Percentiles rank a stretch among this genome's conserved stretches.
These are phyloP conservation scores for Eimeria sp. DNA, from an alignment of 169 alveolate species.

Conservation along the genomic window DNA sequence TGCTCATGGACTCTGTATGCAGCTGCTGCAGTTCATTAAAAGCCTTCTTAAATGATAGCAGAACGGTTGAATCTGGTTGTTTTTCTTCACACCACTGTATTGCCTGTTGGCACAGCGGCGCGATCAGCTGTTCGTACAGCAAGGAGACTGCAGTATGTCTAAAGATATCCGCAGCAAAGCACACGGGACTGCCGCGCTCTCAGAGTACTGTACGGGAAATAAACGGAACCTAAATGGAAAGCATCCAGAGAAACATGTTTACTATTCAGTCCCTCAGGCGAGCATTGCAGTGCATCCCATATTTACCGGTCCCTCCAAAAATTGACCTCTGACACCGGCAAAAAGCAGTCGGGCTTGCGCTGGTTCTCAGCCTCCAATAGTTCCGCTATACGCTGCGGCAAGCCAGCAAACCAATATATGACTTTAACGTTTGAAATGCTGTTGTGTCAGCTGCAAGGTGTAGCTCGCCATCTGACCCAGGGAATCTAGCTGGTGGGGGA, in stretches of 20 bases:
- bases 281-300: neutral
- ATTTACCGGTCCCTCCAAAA: conserved; percentile 47
- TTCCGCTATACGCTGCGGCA: conserved; percentile 24
- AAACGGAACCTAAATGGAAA: neutral
- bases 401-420: neutral
- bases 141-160: conserved; percentile 83
- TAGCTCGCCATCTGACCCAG: neutral
- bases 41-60: conserved; percentile 59
- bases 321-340: conserved; percentile 41
- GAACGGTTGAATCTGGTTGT: conserved; percentile 46
- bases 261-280: neutral
- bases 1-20: conserved; percentile 95
- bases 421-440: neutral
- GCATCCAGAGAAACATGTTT: neutral
- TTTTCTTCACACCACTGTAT: conserved; percentile 13
- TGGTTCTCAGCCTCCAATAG: conserved; percentile 45
- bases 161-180: neutral
- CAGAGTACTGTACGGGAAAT: neutral
- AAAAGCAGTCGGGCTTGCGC: neutral
- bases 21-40: conserved; percentile 90
- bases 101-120: conserved; percentile 78
- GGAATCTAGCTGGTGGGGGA: neutral
- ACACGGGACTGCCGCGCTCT: neutral
- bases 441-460: neutral
- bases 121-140: conserved; percentile 87